These are phyloP conservation scores for Boletus vermiculosoides DNA, from an alignment of 768 basidiomycete species.

Conservation along the genomic window DNA sequence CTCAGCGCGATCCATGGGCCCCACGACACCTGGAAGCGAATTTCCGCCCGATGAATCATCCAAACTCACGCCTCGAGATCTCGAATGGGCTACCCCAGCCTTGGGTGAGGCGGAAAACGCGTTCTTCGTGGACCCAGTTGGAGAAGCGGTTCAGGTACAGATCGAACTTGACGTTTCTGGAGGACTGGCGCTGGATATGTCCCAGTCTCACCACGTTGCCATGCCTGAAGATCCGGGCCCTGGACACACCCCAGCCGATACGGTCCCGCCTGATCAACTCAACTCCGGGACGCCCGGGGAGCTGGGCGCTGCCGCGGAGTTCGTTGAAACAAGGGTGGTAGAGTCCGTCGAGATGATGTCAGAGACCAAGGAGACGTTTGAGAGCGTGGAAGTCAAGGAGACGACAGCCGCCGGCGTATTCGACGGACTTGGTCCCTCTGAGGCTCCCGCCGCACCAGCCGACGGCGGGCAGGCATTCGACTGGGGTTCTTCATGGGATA, in stretches of 20 bases:
- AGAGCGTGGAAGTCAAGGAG: constrained; percentile 1
- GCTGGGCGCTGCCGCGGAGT: background rate
- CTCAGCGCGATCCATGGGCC: constrained; percentile 23
- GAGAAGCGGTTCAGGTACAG: background rate
- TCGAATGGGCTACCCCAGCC: constrained; percentile 12
- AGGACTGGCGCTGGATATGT: constrained; percentile 15
- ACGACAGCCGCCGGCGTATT: background rate
- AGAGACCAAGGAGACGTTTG: constrained; percentile 4
- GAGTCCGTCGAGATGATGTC: constrained; percentile 5
- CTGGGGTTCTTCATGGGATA: constrained; percentile 4
- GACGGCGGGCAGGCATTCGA: background rate
- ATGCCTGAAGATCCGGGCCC: constrained; percentile 2
- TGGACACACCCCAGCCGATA: constrained; percentile 31
- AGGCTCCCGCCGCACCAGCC: background rate
- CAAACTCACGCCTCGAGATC: constrained; percentile 1
- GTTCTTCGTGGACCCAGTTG: background rate
- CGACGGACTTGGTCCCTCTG: background rate
- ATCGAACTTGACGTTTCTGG: background rate
- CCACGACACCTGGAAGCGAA: constrained; percentile 20
- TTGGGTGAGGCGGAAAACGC: constrained; percentile 11
- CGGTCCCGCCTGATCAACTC: constrained; percentile 24
- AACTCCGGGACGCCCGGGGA: constrained; percentile 3
- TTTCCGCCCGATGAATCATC: constrained; percentile 4
- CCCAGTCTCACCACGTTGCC: background rate
- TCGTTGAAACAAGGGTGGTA: constrained; percentile 7